These are phyloP conservation scores for Filosporella fistucella DNA, from an alignment of 495 filamentous ascomycete genomes.

Conservation along the genomic window DNA sequence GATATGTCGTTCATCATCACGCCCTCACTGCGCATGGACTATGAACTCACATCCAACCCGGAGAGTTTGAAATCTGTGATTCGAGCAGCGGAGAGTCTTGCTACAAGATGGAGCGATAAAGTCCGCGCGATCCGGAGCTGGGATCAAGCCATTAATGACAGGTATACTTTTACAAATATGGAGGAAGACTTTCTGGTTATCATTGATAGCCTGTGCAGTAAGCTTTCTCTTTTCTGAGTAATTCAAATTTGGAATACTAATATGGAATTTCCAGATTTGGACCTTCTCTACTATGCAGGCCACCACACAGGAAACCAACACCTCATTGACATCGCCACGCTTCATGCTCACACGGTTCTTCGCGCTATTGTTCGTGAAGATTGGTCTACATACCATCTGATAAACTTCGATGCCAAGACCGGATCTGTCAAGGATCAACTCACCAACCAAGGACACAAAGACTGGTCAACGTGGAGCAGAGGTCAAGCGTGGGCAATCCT, in stretches of 20 bases:
- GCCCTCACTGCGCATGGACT: constrained; percentile 32
- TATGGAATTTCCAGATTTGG: constrained; percentile 25
- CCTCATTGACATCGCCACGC: constrained; percentile 29
- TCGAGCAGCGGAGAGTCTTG: constrained; percentile 33
- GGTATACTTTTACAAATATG: constrained; percentile 19
- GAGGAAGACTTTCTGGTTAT: constrained; percentile 34
- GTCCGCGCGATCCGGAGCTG: constrained; percentile 35
- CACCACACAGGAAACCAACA: constrained; percentile 24
- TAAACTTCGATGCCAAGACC: constrained; percentile 33
- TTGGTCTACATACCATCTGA: constrained; percentile 33
- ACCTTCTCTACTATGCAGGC: constrained; percentile 39
- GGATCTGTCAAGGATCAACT: constrained; percentile 27
- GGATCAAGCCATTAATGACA: constrained; percentile 30
- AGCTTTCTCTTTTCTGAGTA: neutral
- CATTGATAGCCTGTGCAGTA: constrained; percentile 43
- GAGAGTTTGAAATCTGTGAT: constrained; percentile 27
- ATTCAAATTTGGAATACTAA: neutral
- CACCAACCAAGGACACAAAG: constrained; percentile 38
- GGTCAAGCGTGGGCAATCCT: constrained; percentile 45
- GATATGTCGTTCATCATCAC: constrained; percentile 44
- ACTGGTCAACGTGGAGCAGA: constrained; percentile 36
- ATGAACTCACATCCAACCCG: constrained; percentile 31
- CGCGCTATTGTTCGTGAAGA: constrained; percentile 29
- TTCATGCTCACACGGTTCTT: constrained; percentile 31
- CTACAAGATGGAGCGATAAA: constrained; percentile 29